Percentiles rank a stretch among this genome's conserved stretches.
phyloP scores from a whole-genome alignment of 1,284 basidiomycete genomes.

The Cutaneotrichosporon sp. region DNA sequence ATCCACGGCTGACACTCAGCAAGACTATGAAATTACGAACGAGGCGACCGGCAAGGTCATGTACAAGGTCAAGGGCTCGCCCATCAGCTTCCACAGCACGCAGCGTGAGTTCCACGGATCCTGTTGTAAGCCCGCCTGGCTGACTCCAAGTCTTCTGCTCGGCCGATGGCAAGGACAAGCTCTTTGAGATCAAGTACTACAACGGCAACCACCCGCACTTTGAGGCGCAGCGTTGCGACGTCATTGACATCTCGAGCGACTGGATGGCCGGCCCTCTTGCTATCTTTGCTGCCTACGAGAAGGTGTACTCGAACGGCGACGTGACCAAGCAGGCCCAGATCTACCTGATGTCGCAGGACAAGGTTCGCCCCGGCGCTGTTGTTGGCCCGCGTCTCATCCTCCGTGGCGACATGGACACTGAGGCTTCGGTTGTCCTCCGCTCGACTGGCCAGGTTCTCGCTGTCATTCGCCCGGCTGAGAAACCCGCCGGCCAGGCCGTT shows the following conservation, averaged over 20 bases:
- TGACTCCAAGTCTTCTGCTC: constrained; percentile 13
- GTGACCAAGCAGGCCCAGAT: constrained; percentile 6
- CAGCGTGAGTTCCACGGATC: constrained; percentile 5
- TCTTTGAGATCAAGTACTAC: constrained; percentile 14
- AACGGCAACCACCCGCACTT: constrained; percentile 6
- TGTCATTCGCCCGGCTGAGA: neutral
- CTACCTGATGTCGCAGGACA: constrained; percentile 2
- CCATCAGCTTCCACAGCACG: constrained; percentile 13
- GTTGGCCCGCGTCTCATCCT: constrained; percentile 15
- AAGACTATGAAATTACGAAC: constrained; percentile 14
- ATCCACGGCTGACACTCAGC: constrained; percentile 8
- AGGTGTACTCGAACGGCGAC: neutral
- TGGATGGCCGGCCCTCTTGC: constrained; percentile 1
- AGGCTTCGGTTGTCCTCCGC: constrained; percentile 7
- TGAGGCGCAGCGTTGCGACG: constrained; percentile 13
- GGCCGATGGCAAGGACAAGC: constrained; percentile 15
- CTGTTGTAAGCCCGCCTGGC: neutral
- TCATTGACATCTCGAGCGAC: constrained; percentile 13
- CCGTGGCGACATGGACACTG: constrained; percentile 13
- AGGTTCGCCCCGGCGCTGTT: constrained; percentile 6
- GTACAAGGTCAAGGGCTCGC: constrained; percentile 15
- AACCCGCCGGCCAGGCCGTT: neutral
- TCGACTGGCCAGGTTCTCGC: constrained; percentile 19
- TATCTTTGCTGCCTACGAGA: constrained; percentile 13
- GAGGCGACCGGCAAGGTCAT: constrained; percentile 7